Evolutionary conservation across 495 filamentous ascomycete genomes (phyloP), one percentile per base, ranked within the genome.

Genomic region (Daldinia vernicosa): DNA sequence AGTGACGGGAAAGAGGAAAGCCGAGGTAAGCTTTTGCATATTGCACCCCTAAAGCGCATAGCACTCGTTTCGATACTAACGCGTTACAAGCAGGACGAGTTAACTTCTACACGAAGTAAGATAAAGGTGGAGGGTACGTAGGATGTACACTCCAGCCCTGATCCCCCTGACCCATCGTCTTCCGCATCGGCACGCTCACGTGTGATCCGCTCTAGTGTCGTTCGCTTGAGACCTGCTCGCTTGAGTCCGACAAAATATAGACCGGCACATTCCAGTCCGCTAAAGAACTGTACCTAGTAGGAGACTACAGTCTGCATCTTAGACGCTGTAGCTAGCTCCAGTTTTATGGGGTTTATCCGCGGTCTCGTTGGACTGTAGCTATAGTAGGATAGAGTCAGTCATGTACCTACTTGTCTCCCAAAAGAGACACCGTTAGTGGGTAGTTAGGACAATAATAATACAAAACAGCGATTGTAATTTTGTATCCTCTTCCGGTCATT

Each of bases 1-100:
- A 19, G 84, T 92, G 27, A 78, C 93, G 61, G 91, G 91, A 39
- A 95, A 95, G 81, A 82, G 91, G 35, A 94, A 94, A 76, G 89
- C 89, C 57, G 90, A 92, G 83, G 89, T 89, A 70, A 81, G 88
- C 78, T 63, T 14, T 63, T 27, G 47, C 28, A 55, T 17, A 35
- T 37, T 14, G 6, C 32, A 15, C n/a, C 12, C 9, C 19, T 24
- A 5, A 67, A 33, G 27, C 35, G 22, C 6, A 17, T 7, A 15
- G 4, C 14, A 14, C 51, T 43, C 15, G 17, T 27, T 12, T 37
- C 24, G 37, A 57, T 55, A 66, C 75, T 77, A 76, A 77, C 69
- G 60, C 40, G 43, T 63, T 32, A 58, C 54, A 74, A 77, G 68
- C 74, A 77, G 75, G 75, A 77, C 40, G 75, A 77, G 22, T 53